Evolutionary conservation across 495 filamentous ascomycete species (phyloP), one percentile per base, ranked within the genome.

Genomic region (Haplographium delicatum): DNA sequence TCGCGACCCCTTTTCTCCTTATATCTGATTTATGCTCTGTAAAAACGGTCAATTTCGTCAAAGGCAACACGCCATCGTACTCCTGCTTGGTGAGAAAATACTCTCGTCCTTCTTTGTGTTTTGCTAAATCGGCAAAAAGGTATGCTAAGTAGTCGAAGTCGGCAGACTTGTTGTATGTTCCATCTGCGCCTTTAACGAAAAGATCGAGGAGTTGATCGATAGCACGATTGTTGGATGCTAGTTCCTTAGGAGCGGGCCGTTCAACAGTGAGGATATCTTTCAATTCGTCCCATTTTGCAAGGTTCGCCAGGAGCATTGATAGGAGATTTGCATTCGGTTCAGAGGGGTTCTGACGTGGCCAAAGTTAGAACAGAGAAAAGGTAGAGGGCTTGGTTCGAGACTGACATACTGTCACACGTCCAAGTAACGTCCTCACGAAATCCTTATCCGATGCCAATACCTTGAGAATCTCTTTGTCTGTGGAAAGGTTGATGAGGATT

Each of bases 151-250:
- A 95, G 67, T 98, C 90, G 64, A 79, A 97, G 63, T 86, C 79
- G 56, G 90, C 89, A n/a, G 85, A 49, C 58, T 86, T 83, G 70
- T 97, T 98, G 61, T 91, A 87, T 2, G 71, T 68, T 1, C 83
- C 85, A 48, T 87, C 83, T 3, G 86, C 81, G 10, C 91, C 91
- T 68, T 89, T 90, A 48, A 97, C 94, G 62, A 97, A 98, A 60
- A 91, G 84, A 64, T 96, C 93, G 59, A 97, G 83, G 16, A 97
- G 70, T 62, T 97, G 94, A 63, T 95, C 88, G 43, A 96, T 80
- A 10, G 85, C 85, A 34, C 80, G 71, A 25, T 82, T 73, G 3
- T 85, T 84, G 3, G 90, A 90, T 18, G 84, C 70, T 20, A 78
- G 73, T 13, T 74, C 74, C 19, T 68, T 66, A 5, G 85, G 83